A percentile compares a stretch with the other conserved stretches of the same genome.
Evolutionary conservation across 129 eudicot genomes (phyloP).

Genomic region (Escallonia herrerae): DNA sequence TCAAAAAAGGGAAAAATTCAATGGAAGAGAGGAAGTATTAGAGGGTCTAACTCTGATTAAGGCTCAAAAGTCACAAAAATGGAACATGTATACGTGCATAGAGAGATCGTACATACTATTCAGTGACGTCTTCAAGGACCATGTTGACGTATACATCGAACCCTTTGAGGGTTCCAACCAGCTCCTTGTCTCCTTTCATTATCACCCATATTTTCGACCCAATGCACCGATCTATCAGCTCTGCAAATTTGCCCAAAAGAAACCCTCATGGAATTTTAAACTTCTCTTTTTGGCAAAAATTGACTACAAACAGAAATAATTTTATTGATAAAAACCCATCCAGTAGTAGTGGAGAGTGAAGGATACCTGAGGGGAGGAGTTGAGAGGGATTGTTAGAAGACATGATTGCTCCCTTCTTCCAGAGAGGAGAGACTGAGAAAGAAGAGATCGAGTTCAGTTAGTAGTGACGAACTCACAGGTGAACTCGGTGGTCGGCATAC

Average conservation of each 20-base stretch:
- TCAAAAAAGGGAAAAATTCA: too few species aligned
- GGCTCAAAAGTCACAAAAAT: not conserved
- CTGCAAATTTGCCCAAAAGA: conserved; percentile 13
- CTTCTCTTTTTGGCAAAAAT: not conserved
- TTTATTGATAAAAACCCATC: not conserved
- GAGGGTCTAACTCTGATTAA: too few species aligned
- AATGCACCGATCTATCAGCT: conserved; percentile 39
- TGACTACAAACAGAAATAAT: too few species aligned
- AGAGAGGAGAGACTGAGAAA: not conserved
- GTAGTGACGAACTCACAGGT: too few species aligned
- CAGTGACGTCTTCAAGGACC: conserved; percentile 48
- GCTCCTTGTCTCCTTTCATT: conserved; percentile 49
- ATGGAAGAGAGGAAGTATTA: too few species aligned
- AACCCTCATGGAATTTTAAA: too few species aligned
- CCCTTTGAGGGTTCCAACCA: conserved; percentile 42
- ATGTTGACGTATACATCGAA: conserved; percentile 47
- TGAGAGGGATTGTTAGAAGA: conserved; percentile 35
- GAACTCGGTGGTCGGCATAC: too few species aligned
- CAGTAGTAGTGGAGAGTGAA: not conserved
- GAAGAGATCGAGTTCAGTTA: too few species aligned
- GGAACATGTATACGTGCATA: not conserved
- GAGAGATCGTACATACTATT: conserved; percentile 21
- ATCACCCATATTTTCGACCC: conserved; percentile 50
- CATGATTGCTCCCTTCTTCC: not conserved
- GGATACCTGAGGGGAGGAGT: conserved; percentile 32